These are phyloP conservation scores for Haplosporangium sp. DNA, from an alignment of 371 early-diverging fungal species.

Conservation along the genomic window DNA sequence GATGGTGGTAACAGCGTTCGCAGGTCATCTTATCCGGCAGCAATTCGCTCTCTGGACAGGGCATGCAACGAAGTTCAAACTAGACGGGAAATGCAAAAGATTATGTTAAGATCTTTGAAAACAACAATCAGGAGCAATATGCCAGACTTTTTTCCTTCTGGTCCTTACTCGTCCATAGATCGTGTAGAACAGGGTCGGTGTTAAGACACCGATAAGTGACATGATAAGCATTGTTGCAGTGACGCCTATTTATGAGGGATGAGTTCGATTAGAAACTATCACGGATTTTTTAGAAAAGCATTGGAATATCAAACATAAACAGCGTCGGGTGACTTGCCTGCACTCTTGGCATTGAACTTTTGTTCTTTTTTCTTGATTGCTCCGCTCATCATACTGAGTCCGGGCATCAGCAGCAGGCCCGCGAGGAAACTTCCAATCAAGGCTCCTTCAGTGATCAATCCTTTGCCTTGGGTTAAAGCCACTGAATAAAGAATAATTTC, in stretches of 20 bases:
- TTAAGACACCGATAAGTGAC: slow-evolving; percentile 90
- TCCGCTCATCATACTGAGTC: slow-evolving; percentile 92
- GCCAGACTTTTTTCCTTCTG: background rate
- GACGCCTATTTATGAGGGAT: slow-evolving; percentile 65
- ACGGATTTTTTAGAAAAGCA: background rate
- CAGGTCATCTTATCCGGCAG: slow-evolving; percentile 58
- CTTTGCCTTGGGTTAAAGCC: slow-evolving; percentile 88
- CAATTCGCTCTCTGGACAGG: slow-evolving; percentile 57
- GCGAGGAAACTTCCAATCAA: slow-evolving; percentile 91
- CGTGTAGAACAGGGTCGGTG: slow-evolving; percentile 93
- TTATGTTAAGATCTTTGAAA: background rate
- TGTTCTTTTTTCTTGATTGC: slow-evolving; percentile 91
- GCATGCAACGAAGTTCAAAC: slow-evolving; percentile 67
- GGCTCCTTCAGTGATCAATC: slow-evolving; percentile 90
- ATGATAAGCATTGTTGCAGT: slow-evolving; percentile 94
- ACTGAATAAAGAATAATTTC: slow-evolving; percentile 93
- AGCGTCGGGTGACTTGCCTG: slow-evolving; percentile 58
- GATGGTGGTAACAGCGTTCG: slow-evolving; percentile 70
- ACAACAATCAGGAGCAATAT: background rate
- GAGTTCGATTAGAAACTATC: background rate
- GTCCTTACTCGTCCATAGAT: slow-evolving; percentile 79
- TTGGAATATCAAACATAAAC: background rate
- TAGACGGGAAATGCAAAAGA: slow-evolving; percentile 6
- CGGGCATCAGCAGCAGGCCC: slow-evolving; percentile 90
- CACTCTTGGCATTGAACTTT: slow-evolving; percentile 92